A percentile compares a stretch with the other conserved stretches of the same genome.
These are phyloP conservation scores for Acanthamoeba triangularis DNA, from an alignment of 208 protist species.

Conservation along the genomic window DNA sequence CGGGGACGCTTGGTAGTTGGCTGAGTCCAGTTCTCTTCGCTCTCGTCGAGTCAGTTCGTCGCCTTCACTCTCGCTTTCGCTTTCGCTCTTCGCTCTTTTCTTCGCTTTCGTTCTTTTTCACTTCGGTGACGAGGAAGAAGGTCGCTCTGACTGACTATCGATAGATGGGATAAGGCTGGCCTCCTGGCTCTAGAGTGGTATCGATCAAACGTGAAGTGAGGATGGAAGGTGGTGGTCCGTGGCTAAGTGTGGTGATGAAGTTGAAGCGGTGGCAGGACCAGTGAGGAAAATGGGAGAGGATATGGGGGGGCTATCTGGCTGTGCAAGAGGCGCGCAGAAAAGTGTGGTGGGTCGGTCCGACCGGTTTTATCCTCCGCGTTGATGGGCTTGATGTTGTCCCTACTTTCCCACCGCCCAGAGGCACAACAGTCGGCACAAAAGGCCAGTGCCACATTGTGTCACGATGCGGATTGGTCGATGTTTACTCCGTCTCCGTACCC, in stretches of 20 bases:
- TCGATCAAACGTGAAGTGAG: neutral
- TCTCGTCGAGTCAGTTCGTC: neutral
- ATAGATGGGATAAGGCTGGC: neutral
- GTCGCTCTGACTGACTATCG: neutral
- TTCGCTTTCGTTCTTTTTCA: neutral
- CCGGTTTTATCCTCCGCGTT: slow-evolving; percentile 11
- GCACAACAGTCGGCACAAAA: neutral
- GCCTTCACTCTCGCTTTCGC: neutral
- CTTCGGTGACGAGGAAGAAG: neutral
- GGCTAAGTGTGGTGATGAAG: neutral
- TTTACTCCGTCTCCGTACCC: neutral
- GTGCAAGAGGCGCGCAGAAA: neutral
- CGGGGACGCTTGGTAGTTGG: neutral
- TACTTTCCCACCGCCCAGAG: neutral
- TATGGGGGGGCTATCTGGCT: neutral
- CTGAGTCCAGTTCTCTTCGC: neutral
- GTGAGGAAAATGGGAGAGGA: neutral
- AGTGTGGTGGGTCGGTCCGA: neutral
- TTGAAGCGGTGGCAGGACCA: neutral
- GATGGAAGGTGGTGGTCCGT: neutral
- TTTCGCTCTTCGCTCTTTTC: neutral
- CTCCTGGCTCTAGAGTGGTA: neutral
- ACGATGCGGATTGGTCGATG: neutral
- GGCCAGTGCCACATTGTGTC: neutral
- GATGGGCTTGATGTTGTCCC: slow-evolving; percentile 39